A percentile compares a stretch with the other conserved stretches of the same genome.
phyloP scores from a whole-genome alignment of 768 basidiomycete species.

The Royoungia palumana region DNA sequence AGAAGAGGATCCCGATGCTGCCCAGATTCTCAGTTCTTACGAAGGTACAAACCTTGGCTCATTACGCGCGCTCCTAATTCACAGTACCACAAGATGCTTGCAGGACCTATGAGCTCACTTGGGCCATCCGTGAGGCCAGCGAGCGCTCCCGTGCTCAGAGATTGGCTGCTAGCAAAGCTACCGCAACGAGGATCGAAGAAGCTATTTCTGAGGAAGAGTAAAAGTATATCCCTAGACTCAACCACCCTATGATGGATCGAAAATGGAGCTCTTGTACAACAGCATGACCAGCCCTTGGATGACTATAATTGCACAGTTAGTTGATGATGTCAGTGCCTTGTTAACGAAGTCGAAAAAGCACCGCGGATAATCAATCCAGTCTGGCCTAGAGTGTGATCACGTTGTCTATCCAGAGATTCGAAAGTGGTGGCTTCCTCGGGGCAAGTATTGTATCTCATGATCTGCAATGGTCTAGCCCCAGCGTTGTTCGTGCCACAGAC shows the following conservation, averaged over 20 bases:
- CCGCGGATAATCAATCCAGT: too few species aligned
- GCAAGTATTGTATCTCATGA: too few species aligned
- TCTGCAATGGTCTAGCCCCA: too few species aligned
- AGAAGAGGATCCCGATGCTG: constrained; percentile 78
- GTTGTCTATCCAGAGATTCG: too few species aligned
- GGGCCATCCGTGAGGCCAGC: constrained; percentile 84
- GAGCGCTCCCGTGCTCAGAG: constrained; percentile 58
- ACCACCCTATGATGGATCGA: not conserved
- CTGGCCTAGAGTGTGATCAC: too few species aligned
- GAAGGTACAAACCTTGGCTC: constrained; percentile 51
- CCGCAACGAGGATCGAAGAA: constrained; percentile 25
- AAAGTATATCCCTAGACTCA: not conserved
- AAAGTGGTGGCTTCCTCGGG: too few species aligned
- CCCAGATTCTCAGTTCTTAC: constrained; percentile 78
- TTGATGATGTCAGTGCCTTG: not conserved
- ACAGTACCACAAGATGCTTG: constrained; percentile 59
- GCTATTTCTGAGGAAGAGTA: constrained; percentile 28
- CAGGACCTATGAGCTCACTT: constrained; percentile 86
- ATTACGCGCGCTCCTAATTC: not conserved
- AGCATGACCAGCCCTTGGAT: not conserved
- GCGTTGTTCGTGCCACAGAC: constrained; percentile 43
- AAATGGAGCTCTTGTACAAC: not conserved
- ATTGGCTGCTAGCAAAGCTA: constrained; percentile 35
- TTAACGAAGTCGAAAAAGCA: too few species aligned
- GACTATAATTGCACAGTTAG: not conserved